Base-by-base conservation (phyloP, 2,329 filamentous ascomycete species). In the Aspergillus japonicus region DNA sequence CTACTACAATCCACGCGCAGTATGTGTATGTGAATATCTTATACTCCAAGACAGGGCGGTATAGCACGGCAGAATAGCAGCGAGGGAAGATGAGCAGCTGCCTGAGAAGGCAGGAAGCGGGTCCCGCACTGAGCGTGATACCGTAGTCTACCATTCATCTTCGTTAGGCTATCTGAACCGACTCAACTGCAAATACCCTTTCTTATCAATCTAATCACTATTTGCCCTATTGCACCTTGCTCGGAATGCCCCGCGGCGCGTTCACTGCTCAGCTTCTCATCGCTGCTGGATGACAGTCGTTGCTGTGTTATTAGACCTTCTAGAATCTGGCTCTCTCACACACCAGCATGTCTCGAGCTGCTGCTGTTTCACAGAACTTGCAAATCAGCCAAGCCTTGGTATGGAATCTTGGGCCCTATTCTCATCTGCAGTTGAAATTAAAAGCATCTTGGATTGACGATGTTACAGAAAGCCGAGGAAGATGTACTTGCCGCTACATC, bases 401-500 rank as follows among this genome's bases (percentile, higher is more conserved):
- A 72, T 29, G 49, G 58, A 48, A 19, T 39, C 55, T 19, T 48
- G 5, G n/a, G n/a, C 50, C 47, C 54, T 19, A 7, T 35, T n/a
- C 33, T 35, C 23, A 35, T 19, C 24, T n/a, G 35, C 23, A 35
- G 12, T n/a, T 42, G 24, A 5, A n/a, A 44, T 35, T 11, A n/a
- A 39, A 24, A 29, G 42, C 26, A 47, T 55, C 14, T 54, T 47
- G 14, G 6, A 63, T 73, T 76, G 64, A 75, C 64, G 39, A 51
- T 53, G 60, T 49, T 19, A 52, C 72, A 87, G 85, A 81, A 79
- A 75, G 80, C 80, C 63, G 85, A 87, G 73, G 77, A 75, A 60
- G 77, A 77, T 68, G 77, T 88, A 67, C 74, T 79, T 61, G 71
- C 74, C 61, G 79, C 85, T 42, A 71, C 73, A 24, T 84, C 81